Evolutionary conservation across 2,329 filamentous ascomycete genomes (phyloP), one percentile per base, ranked within the genome.

Genomic region (Pseudogymnoascus sp.): DNA sequence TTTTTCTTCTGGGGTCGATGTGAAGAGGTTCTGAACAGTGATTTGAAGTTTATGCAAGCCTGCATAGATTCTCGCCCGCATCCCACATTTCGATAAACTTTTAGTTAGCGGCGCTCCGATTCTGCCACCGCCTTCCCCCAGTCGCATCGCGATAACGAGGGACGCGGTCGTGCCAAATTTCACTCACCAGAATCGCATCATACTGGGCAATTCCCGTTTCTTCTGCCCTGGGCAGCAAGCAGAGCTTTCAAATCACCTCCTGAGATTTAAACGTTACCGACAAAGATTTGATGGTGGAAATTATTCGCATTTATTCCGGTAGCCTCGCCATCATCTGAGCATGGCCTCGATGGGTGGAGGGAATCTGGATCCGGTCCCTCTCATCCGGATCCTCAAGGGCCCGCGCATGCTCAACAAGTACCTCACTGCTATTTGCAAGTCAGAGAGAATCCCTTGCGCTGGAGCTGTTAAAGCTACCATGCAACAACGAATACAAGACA

Each of bases 401-500:
- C 64, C 65, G 58, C 67, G 66, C 28, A 64, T 68, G 58, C 61
- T 71, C 47, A 72, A 72, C 63, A 69, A 61, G 59, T 64, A 63
- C 30, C 66, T 73, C 2, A 62, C 64, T 18, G 34, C 20, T 2
- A 72, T 97, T 66, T 89, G 93, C 70, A 82, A 84, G 65, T 78
- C 82, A 63, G 90, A 96, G 75, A 82, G 85, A 54, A 78, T 96
- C 35, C 82, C 84, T 66, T 88, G 90, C 63, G 89, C 87, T 28
- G 94, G 94, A 18, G 47, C 47, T 54, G 87, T 94, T 69, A 99
- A 99, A 78, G 84, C 85, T 34, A 83, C 89, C 41, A 78, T 97
- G 63, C 91, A 96, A 74, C 77, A 78, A 62, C 87, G 93, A 68
- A 89, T 97, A 64, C 83, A 88, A 65, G 78, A 83, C 62, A 83